These are phyloP conservation scores for Nicotiana attenuata DNA, from an alignment of 257 asterid genomes.

Conservation along the genomic window DNA sequence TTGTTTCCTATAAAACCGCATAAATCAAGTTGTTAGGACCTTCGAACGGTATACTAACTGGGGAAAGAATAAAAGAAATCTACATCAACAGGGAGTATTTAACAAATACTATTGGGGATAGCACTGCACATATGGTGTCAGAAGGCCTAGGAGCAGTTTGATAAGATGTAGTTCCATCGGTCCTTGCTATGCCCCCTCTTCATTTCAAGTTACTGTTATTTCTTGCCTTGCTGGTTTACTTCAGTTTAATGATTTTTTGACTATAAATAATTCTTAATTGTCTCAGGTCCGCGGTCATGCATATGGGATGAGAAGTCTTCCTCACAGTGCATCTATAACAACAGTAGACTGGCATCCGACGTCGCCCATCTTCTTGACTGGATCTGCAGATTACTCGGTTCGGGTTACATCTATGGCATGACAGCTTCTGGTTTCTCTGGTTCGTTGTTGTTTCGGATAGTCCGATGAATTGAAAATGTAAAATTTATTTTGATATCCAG, in stretches of 20 bases:
- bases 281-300: conserved; percentile 52
- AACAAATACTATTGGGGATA: background rate
- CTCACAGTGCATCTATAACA: conserved; percentile 68
- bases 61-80: background rate
- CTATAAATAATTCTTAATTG: background rate
- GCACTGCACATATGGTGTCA: background rate
- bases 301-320: conserved; percentile 59
- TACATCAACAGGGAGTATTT: background rate
- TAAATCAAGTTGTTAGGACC: background rate
- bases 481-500: background rate
- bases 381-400: conserved; percentile 87
- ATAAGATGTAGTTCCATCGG: background rate
- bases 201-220: background rate
- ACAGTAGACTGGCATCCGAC: conserved; percentile 97
- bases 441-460: background rate
- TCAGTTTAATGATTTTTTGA: background rate
- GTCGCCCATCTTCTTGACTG: conserved; percentile 76
- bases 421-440: conserved; percentile 12
- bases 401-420: conserved; percentile 61
- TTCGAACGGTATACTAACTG: background rate
- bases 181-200: background rate
- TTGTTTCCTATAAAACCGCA: background rate
- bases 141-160: background rate
- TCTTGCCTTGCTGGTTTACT: background rate
- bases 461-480: background rate